These are phyloP conservation scores for Meripilus lineatus DNA, from an alignment of 1,284 basidiomycete genomes.

Conservation along the genomic window DNA sequence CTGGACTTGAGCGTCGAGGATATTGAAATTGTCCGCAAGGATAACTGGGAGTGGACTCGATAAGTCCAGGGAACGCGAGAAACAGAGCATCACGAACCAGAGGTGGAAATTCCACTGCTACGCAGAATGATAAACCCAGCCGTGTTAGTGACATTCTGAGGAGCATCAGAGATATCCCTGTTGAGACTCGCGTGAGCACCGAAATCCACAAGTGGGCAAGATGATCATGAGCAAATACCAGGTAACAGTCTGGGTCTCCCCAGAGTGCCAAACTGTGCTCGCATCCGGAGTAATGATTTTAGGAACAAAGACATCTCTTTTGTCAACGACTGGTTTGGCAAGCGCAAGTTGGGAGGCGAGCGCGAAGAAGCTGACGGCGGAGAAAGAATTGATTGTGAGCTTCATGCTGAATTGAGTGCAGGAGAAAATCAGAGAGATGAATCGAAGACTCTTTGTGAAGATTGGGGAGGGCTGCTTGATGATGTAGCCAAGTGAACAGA, in stretches of 20 bases:
- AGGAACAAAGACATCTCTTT: conserved; percentile 15
- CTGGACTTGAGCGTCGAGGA: conserved; percentile 19
- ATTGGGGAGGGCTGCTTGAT: too few relatives aligned
- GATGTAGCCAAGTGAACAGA: too few relatives aligned
- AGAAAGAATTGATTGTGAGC: too few relatives aligned
- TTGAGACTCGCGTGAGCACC: not conserved
- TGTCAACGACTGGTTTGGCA: too few relatives aligned
- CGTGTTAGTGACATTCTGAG: conserved; percentile 40
- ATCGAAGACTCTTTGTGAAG: too few relatives aligned
- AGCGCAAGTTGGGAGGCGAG: too few relatives aligned
- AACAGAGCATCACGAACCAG: conserved; percentile 12
- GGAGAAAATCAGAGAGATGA: too few relatives aligned
- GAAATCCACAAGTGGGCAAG: too few relatives aligned
- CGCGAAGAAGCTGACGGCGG: too few relatives aligned
- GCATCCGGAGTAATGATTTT: conserved; percentile 11
- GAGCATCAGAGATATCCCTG: conserved; percentile 35
- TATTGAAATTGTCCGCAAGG: conserved; percentile 34
- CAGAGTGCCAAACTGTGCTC: conserved; percentile 11
- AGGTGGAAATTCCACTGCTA: conserved; percentile 25
- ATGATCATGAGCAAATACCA: conserved; percentile 14
- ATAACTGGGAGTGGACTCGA: conserved; percentile 22
- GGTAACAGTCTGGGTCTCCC: conserved; percentile 9
- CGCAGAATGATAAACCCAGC: conserved; percentile 35
- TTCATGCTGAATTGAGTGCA: too few relatives aligned
- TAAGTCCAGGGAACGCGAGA: not conserved